These are phyloP conservation scores for Claviceps africana DNA, from an alignment of 2,329 filamentous ascomycete species.

Conservation along the genomic window DNA sequence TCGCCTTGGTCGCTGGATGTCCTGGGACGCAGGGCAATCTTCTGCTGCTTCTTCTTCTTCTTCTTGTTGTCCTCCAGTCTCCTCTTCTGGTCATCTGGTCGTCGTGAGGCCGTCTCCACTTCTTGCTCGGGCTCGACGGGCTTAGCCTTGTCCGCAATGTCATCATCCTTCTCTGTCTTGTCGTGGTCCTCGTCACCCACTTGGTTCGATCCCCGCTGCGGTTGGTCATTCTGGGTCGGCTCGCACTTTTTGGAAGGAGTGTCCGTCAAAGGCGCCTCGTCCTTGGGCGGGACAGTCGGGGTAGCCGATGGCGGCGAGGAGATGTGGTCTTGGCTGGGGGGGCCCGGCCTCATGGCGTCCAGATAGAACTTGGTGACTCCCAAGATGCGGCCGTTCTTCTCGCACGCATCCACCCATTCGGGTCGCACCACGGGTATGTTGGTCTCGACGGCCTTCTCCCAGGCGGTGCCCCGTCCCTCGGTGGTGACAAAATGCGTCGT, in stretches of 20 bases:
- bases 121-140: slow-evolving; percentile 21
- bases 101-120: slow-evolving; percentile 14
- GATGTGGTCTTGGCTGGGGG: slow-evolving; percentile 20
- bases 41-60: slow-evolving; percentile 39
- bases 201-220: slow-evolving; percentile 6
- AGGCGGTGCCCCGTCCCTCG: slow-evolving; percentile 74
- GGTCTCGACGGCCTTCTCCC: slow-evolving; percentile 96
- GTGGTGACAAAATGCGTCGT: slow-evolving; percentile 98
- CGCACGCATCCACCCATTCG: slow-evolving; percentile 96
- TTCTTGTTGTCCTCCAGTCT: slow-evolving; percentile 41
- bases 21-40: slow-evolving; percentile 34
- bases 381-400: slow-evolving; percentile 80
- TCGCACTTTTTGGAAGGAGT: slow-evolving; percentile 11
- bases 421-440: slow-evolving; percentile 95
- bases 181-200: slow-evolving; percentile 11
- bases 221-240: slow-evolving; percentile 12
- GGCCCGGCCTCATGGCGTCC: slow-evolving; percentile 50
- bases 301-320: slow-evolving; percentile 10
- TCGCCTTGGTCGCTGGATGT: slow-evolving; percentile 8
- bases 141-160: slow-evolving; percentile 6
- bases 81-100: slow-evolving; percentile 40
- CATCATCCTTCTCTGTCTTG: slow-evolving; percentile 13
- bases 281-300: slow-evolving; percentile 15
- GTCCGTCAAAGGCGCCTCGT: slow-evolving; percentile 14
- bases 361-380: slow-evolving; percentile 94